These are phyloP conservation scores for Aspergillus avenaceus DNA, from an alignment of 495 filamentous ascomycete genomes.

Conservation along the genomic window DNA sequence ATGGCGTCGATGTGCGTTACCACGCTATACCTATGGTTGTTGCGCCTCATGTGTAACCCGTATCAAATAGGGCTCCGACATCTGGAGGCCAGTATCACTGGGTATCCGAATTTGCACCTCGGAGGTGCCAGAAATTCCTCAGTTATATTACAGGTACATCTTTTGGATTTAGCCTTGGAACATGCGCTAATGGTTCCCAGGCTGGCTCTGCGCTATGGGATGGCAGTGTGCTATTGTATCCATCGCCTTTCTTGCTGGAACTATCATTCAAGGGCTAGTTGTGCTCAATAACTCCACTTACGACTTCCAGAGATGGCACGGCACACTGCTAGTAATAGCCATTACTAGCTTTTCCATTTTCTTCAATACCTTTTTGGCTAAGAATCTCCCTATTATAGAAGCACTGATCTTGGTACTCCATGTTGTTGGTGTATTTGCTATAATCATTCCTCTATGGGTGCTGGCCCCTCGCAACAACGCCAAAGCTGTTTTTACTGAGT, in stretches of 20 bases:
- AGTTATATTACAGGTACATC: conserved; percentile 53
- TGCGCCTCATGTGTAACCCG: neutral
- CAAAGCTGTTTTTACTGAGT: conserved; percentile 48
- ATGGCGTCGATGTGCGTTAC: conserved; percentile 52
- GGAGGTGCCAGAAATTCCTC: conserved; percentile 49
- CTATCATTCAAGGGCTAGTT: conserved; percentile 57
- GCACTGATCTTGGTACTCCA: conserved; percentile 57
- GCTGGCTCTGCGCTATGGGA: conserved; percentile 57
- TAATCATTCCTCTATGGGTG: conserved; percentile 56
- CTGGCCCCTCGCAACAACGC: conserved; percentile 44
- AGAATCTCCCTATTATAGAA: conserved; percentile 53
- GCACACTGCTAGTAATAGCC: conserved; percentile 54
- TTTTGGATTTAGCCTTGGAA: neutral
- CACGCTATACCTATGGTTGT: neutral
- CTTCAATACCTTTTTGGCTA: conserved; percentile 54
- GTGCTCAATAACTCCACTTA: conserved; percentile 47
- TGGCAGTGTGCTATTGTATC: conserved; percentile 57
- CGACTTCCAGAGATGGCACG: conserved; percentile 53
- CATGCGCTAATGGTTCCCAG: conserved; percentile 17
- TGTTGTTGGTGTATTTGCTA: conserved; percentile 56
- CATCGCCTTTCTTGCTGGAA: conserved; percentile 50
- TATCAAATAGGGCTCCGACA: conserved; percentile 36
- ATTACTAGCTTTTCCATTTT: conserved; percentile 45
- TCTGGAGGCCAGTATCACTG: conserved; percentile 54
- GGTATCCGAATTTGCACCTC: conserved; percentile 57